Base-by-base conservation (phyloP, 2,329 filamentous ascomycete genomes). In the Ceratocystis destructans region DNA sequence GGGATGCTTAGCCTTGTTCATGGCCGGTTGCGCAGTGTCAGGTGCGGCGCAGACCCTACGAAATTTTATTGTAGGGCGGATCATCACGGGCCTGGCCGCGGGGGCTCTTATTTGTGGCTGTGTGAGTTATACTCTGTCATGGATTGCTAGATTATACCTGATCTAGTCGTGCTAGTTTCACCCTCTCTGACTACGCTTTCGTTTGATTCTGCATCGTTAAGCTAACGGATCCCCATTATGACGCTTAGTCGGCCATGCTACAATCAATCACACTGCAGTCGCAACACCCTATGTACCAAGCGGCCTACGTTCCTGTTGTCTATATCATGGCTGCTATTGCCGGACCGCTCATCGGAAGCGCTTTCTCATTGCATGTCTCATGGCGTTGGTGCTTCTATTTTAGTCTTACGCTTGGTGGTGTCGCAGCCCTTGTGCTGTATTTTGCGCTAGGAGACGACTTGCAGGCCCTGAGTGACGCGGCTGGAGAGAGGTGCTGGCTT, bases 381-480 rank as follows among this genome's bases (percentile, higher is more conserved):
- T 75, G 74, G 74, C 67, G 74, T 61, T 76, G 76, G 75, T 75
- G 74, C 69, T 75, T 76, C 68, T 75, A 74, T 61, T 72, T 75
- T 50, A 76, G 74, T 25, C 69, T 76, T 4, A 75, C 75, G 0
- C 67, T 76, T 25, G 75, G 75, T 17, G 75, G 69, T 2, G 64
- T 75, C 6, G 72, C 73, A 6, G 63, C 71, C 15, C 20, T 71
- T 41, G 71, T 73, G n/a, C 70, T 74, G 45, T 44, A 70, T 22
- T 63, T 73, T 44, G 68, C 70, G 50, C 65, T 74, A 44, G 61
- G 68, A 7, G 66, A 71, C 28, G 55, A 5, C n/a, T 22, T 20
- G 15, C 44, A 37, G 48, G 31, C 15, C 46, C 33, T 3, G 33
- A 22, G 5, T 17, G 46, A 22, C 15, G 46, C 46, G 2, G 17